These are phyloP conservation scores for Trichoderma endophyticum DNA, from an alignment of 2,329 filamentous ascomycete genomes.

Conservation along the genomic window DNA sequence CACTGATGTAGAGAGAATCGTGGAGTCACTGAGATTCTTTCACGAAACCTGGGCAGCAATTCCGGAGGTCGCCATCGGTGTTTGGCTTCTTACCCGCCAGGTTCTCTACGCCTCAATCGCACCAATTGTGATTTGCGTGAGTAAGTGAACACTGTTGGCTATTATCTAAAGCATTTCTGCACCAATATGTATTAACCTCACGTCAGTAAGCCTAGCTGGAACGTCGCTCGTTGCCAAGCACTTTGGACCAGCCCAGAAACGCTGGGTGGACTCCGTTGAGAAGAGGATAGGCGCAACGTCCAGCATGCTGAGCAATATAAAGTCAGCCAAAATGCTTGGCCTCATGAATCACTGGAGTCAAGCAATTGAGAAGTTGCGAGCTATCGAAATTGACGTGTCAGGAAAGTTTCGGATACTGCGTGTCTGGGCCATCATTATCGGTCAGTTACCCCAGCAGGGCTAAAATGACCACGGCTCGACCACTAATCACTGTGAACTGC, in stretches of 20 bases:
- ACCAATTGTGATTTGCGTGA: neutral
- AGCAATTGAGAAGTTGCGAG: neutral
- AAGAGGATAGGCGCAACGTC: neutral
- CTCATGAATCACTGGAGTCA: neutral
- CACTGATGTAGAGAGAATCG: constrained; percentile 40
- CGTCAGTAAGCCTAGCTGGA: neutral
- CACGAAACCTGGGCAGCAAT: constrained; percentile 36
- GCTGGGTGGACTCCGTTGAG: neutral
- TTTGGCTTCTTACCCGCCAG: constrained; percentile 16
- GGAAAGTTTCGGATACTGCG: neutral
- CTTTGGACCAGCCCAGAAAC: neutral
- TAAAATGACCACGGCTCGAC: neutral
- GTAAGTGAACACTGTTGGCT: neutral
- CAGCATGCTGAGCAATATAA: neutral
- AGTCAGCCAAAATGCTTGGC: neutral
- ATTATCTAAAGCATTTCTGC: neutral
- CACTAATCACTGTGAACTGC: neutral
- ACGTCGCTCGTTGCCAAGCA: neutral
- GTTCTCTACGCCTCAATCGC: neutral
- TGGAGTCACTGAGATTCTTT: constrained; percentile 24
- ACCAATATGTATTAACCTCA: neutral
- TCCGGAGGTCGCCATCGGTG: constrained; percentile 23
- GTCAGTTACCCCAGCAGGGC: neutral
- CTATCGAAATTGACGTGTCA: neutral
- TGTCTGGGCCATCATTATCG: neutral